phyloP scores from a whole-genome alignment of 2,329 filamentous ascomycete genomes.

The Fusarium marasasianum region DNA sequence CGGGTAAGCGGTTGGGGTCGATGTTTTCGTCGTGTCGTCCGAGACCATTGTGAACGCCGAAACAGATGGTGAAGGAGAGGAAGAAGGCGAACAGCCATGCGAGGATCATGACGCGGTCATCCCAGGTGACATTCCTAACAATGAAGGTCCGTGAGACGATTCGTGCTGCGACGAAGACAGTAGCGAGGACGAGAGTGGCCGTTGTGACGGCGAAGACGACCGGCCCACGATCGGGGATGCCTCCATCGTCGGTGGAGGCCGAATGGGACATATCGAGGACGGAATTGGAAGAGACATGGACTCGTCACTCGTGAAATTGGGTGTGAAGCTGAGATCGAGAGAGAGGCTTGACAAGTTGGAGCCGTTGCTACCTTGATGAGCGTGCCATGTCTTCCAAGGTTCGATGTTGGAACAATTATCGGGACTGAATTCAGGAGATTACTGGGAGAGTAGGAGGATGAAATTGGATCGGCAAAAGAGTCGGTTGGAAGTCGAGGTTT shows the following conservation, averaged over 20 bases:
- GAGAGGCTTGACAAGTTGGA: conserved; percentile 27
- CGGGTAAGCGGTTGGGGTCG: conserved; percentile 54
- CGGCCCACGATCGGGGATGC: conserved; percentile 62
- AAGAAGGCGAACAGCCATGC: conserved; percentile 80
- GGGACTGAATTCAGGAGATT: neutral
- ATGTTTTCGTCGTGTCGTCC: conserved; percentile 75
- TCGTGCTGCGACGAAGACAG: conserved; percentile 78
- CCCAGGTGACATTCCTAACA: conserved; percentile 75
- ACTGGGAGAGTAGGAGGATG: neutral
- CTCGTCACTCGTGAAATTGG: conserved; percentile 30
- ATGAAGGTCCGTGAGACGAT: conserved; percentile 78
- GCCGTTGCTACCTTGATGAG: conserved; percentile 21
- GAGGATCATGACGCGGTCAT: conserved; percentile 83
- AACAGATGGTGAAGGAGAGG: conserved; percentile 72
- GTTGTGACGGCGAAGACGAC: conserved; percentile 76
- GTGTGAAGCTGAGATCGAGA: conserved; percentile 8
- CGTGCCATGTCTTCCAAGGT: conserved; percentile 36
- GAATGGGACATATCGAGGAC: conserved; percentile 42
- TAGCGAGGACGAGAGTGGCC: conserved; percentile 73
- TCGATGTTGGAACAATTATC: neutral
- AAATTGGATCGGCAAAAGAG: neutral
- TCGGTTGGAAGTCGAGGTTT: neutral
- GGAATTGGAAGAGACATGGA: conserved; percentile 37
- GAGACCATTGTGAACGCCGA: conserved; percentile 70
- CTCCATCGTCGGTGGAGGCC: conserved; percentile 38